Evolutionary conservation across 768 basidiomycete genomes (phyloP), one percentile per base, ranked within the genome.

Genomic region (Termitomyces sp.): DNA sequence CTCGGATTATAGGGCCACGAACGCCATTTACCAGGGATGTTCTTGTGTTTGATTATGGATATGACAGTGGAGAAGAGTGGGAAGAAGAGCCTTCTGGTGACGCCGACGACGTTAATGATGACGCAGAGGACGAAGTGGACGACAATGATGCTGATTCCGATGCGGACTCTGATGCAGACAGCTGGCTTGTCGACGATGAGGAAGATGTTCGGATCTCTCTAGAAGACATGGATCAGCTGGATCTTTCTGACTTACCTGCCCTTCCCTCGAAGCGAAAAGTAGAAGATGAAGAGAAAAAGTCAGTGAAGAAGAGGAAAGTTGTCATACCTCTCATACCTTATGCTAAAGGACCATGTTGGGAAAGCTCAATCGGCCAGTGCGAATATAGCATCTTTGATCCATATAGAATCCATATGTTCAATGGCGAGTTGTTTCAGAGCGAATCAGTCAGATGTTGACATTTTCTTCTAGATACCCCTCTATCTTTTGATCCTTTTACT

Each of bases 31-130:
- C 79, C 2, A 82, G 82, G 61, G 97, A 99, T 64, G 76, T 82
- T 11, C 73, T 87, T 1, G 78, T 82, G 12, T 79, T 91, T 53
- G 94, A 98, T 70, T 99, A 98, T 68, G 81, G 82, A 5, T 92
- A 95, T 66, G 95, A 99, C 72, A 94, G 91, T 51, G 96, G 92
- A 14, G 93, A 87, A 63, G 97, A 98, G 63, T 98, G 97, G 97
- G 92, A 93, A 60, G 90, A 89, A 56, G 94, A 94, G 66, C 84
- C 85, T 21, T 82, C 79, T 3, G 91, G 86, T 23, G 90, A 84
- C 11, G 91, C 87, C 49, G 90, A 91, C 48, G 88, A 90, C 54
- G 81, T 87, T 7, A 73, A 79, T 7, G 86, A 88, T 5, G 90
- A 91, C 16, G 86, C 78, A 12, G 87, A 83, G 14, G 84, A 79